Base-by-base conservation (phyloP, 352 stramenopile genomes). In the Pythium pyrilobum region DNA sequence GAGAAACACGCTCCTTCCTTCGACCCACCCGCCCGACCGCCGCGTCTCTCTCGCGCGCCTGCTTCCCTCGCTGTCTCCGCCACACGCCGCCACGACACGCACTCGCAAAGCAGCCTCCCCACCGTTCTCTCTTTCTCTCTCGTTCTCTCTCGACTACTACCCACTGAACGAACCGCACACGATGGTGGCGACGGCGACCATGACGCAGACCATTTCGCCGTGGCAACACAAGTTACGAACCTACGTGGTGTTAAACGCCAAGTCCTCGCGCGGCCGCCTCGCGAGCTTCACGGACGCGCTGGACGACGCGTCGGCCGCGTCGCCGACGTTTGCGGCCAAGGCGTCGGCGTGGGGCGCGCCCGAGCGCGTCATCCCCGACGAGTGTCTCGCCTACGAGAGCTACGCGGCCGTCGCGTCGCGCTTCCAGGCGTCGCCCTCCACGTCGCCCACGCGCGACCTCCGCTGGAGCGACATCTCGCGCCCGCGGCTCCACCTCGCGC, bases 391-490 rank as follows among this genome's bases (percentile, higher is more conserved):
- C 16, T 92, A 89, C 69, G 78, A 86, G 60, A 87, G 75, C 18
- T 92, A 89, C 64, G 81, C 77, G 5, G 78, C 81, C 27, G 78
- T 89, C 23, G 58, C 77, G 18, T 74, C 77, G 39, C 78, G 78
- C 56, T 66, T 56, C 40, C 60, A 54, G 24, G 29, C 46, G 5
- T 62, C 68, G 9, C 15, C 58, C n/a, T 41, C 44, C 20, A 15
- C 50, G 13, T 59, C 57, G 34, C 46, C 51, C n/a, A 59, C 72
- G 1, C 55, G 68, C 28, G 65, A 69, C 21, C 67, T 90, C 20
- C 77, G 75, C 46, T 91, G 81, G 81, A 81, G 77, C 59, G 76
- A 91, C 63, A 64, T 91, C 23, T 72, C 84, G 38, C 73, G 64
- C 47, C 65, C 67, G 37, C 64, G 57, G 13, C 42, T 74, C 24